Percentiles rank a stretch among this genome's conserved stretches.
phyloP scores from a whole-genome alignment of 352 stramenopile species.

The Phytophthora pistaciae region DNA sequence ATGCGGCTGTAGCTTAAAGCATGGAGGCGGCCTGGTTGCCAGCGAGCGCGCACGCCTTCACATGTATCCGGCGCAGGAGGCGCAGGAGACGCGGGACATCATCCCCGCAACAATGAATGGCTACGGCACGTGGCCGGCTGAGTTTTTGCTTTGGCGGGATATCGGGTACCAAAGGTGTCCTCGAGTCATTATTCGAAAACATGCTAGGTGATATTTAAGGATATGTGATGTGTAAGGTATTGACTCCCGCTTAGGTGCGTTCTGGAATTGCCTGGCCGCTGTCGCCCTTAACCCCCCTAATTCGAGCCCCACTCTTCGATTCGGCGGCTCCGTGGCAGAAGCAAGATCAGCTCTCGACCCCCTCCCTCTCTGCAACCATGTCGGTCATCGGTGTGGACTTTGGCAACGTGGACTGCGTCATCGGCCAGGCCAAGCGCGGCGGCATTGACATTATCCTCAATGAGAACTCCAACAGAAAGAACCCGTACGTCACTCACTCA shows the following conservation, averaged over 20 bases:
- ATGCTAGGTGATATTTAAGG: background rate
- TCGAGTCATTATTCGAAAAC: background rate
- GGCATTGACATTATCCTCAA: conserved; percentile 99
- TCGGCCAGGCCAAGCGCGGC: conserved; percentile 96
- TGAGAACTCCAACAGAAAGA: conserved; percentile 99
- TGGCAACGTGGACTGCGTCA: conserved; percentile 96
- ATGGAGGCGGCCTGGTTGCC: background rate
- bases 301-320: conserved; percentile 40
- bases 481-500: conserved; percentile 77
- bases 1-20: background rate
- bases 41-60: background rate
- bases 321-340: conserved; percentile 25
- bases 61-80: too few species aligned
- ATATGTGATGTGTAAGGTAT: background rate
- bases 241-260: conserved; percentile 21
- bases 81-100: background rate
- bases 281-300: conserved; percentile 7
- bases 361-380: conserved; percentile 65
- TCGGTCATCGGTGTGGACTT: conserved; percentile 98
- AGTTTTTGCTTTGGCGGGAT: background rate
- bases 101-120: background rate
- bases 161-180: background rate
- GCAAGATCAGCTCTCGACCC: background rate
- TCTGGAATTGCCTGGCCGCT: conserved; percentile 28
- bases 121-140: background rate